Evolutionary conservation across 495 filamentous ascomycete species (phyloP).

Genomic region (Aeminium ludgeri): DNA sequence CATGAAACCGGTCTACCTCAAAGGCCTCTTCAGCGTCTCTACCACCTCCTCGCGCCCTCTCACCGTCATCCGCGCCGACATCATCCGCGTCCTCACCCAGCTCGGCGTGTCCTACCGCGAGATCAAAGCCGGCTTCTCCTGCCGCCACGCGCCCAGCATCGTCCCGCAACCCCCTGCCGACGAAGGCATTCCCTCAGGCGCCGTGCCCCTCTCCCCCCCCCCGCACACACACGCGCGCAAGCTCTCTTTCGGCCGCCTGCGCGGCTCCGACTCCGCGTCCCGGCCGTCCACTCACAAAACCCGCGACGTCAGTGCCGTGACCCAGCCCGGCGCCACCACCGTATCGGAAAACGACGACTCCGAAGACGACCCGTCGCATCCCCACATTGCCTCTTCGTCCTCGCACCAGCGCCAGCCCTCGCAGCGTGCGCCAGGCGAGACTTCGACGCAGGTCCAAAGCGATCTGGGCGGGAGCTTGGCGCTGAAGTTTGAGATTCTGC

Average conservation of each 20-base stretch:
- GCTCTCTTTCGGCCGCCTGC: constrained; percentile 66
- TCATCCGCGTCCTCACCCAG: constrained; percentile 76
- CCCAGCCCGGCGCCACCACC: no score
- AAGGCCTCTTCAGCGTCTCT: constrained; percentile 92
- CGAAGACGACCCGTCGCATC: constrained; percentile 49
- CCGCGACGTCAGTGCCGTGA: no score
- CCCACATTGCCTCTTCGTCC: constrained; percentile 8
- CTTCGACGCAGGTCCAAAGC: constrained; percentile 69
- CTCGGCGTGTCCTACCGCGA: constrained; percentile 81
- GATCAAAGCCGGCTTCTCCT: constrained; percentile 86
- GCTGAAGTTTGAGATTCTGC: constrained; percentile 85
- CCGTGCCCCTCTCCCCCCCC: not conserved
- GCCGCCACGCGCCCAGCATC: constrained; percentile 74
- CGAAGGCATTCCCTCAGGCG: not conserved
- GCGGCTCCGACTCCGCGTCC: no score
- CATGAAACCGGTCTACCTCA: constrained; percentile 86
- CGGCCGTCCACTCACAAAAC: no score
- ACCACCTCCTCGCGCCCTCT: constrained; percentile 90
- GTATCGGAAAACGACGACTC: constrained; percentile 62
- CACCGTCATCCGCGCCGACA: constrained; percentile 66
- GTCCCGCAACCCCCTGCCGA: not conserved
- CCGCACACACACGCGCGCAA: constrained; percentile 41
- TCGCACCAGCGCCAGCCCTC: not conserved
- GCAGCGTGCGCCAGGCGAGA: constrained; percentile 50
- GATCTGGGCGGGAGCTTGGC: constrained; percentile 66